phyloP scores from a whole-genome alignment of 2,329 filamentous ascomycete genomes.

The Ceratocystis alfenasii region DNA sequence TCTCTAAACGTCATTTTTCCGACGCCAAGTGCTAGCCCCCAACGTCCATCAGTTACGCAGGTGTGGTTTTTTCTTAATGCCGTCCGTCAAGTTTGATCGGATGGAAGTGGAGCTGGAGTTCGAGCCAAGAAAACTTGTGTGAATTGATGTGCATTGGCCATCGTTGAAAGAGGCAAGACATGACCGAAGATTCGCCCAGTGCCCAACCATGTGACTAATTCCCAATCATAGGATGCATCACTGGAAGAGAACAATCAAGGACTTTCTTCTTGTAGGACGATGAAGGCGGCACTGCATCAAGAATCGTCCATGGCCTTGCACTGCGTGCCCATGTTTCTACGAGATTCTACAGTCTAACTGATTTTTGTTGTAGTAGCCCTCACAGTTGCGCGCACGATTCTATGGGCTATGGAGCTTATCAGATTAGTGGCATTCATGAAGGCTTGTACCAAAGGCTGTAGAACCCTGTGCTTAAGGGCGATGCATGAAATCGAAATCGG shows the following conservation, averaged over 20 bases:
- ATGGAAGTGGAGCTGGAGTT: too few species aligned
- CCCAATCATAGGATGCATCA: not conserved
- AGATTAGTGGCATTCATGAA: not conserved
- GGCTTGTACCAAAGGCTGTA: not conserved
- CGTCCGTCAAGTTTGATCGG: too few species aligned
- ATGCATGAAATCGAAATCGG: not conserved
- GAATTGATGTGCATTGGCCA: too few species aligned
- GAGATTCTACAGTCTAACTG: not conserved
- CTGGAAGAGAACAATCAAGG: not conserved
- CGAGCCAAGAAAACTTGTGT: too few species aligned
- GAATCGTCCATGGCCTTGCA: too few species aligned
- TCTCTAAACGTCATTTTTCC: too few species aligned
- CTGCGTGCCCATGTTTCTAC: not conserved
- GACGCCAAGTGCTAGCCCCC: too few species aligned
- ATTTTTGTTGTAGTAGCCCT: not conserved
- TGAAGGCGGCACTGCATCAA: too few species aligned
- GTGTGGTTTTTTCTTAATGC: too few species aligned
- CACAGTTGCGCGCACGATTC: too few species aligned
- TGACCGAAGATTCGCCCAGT: not conserved
- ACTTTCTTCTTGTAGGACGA: not conserved
- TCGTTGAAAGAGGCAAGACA: too few species aligned
- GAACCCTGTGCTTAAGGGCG: not conserved
- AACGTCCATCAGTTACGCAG: too few species aligned
- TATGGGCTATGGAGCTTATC: not conserved
- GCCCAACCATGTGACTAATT: not conserved